phyloP scores from a whole-genome alignment of 1,139 yeast species.

The Meyerozyma smithsonii region DNA sequence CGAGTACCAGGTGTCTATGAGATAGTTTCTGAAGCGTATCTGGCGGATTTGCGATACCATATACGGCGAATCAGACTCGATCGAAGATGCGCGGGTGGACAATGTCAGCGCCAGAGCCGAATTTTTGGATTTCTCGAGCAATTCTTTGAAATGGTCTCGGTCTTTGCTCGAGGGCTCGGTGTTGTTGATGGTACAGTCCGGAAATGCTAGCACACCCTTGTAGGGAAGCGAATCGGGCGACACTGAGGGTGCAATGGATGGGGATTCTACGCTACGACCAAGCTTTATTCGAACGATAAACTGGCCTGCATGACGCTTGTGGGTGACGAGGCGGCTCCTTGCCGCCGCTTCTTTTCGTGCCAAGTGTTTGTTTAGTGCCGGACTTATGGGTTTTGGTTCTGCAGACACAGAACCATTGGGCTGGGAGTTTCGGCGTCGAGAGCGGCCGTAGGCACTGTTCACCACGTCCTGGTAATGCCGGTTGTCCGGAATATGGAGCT shows the following conservation, averaged over 20 bases:
- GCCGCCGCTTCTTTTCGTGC: constrained; percentile 7
- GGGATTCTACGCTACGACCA: neutral
- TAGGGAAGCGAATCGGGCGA: constrained; percentile 41
- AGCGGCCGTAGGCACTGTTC: neutral
- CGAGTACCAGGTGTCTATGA: constrained; percentile 86
- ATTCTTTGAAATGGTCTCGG: constrained; percentile 40
- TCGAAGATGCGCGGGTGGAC: constrained; percentile 1
- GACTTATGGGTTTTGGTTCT: neutral
- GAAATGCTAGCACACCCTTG: constrained; percentile 55
- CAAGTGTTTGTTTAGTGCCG: neutral
- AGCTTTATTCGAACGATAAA: neutral
- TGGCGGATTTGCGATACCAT: constrained; percentile 34
- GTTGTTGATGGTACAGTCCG: constrained; percentile 55
- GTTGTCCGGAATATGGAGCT: constrained; percentile 2
- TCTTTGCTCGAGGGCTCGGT: constrained; percentile 58
- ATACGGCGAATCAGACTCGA: constrained; percentile 4
- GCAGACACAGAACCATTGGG: neutral
- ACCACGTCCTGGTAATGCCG: neutral
- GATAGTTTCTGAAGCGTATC: constrained; percentile 66
- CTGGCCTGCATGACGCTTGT: neutral
- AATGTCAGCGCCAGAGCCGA: constrained; percentile 8
- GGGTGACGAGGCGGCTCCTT: neutral
- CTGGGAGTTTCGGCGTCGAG: neutral
- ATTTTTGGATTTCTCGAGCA: constrained; percentile 21
- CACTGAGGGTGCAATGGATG: neutral